Percentiles rank a stretch among this genome's conserved stretches.
phyloP scores from a whole-genome alignment of 352 stramenopile genomes.

The Phytophthora tentaculata region DNA sequence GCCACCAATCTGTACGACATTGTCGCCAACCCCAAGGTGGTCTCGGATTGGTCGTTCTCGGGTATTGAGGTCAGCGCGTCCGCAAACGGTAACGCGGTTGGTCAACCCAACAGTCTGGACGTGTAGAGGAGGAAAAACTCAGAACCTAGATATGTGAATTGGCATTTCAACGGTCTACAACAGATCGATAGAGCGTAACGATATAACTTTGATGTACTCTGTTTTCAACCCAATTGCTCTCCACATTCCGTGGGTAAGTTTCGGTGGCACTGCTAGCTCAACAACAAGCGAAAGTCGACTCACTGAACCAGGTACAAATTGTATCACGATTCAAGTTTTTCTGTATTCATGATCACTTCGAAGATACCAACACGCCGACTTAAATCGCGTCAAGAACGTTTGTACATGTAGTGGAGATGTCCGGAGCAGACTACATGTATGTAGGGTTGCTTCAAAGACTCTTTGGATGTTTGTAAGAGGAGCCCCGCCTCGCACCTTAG shows the following conservation, averaged over 20 bases:
- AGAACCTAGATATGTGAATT: background rate
- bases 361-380: too few relatives aligned
- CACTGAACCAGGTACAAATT: too few relatives aligned
- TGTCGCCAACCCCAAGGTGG: conserved; percentile 33
- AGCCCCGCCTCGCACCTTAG: too few relatives aligned
- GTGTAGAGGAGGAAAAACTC: background rate
- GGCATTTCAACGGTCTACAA: background rate
- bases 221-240: background rate
- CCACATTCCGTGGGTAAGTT: background rate
- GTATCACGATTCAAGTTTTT: too few relatives aligned
- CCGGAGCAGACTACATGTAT: too few relatives aligned
- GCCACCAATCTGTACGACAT: conserved; percentile 48
- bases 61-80: conserved; percentile 8
- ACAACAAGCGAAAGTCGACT: background rate
- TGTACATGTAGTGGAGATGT: too few relatives aligned
- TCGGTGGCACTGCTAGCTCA: background rate
- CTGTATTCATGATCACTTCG: too few relatives aligned
- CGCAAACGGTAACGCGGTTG: background rate
- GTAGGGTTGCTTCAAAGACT: too few relatives aligned
- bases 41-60: conserved; percentile 30
- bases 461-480: too few relatives aligned
- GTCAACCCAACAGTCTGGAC: background rate
- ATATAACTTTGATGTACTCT: conserved; percentile 10
- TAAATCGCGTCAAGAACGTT: too few relatives aligned
- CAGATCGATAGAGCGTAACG: conserved; percentile 1